phyloP scores from a whole-genome alignment of 345 rosid genomes.

The Eucalyptus grandis region DNA sequence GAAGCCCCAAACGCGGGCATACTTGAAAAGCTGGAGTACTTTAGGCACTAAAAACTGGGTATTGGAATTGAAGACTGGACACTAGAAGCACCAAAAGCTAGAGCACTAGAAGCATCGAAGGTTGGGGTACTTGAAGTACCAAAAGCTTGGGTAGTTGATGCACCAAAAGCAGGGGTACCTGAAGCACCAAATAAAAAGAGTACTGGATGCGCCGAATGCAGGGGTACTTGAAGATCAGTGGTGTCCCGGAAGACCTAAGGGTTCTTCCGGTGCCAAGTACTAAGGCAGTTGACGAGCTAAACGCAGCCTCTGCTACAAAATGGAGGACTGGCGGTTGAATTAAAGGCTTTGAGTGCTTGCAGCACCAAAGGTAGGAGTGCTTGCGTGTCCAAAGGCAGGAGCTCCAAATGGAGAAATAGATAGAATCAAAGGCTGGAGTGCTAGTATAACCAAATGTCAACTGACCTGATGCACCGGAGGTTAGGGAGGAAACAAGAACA shows the following conservation, averaged over 20 bases:
- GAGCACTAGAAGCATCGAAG: background rate
- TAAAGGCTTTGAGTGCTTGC: conserved; percentile 25
- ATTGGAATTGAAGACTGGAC: conserved; percentile 4
- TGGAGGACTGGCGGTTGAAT: conserved; percentile 20
- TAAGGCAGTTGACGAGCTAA: conserved; percentile 30
- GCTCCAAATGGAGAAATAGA: conserved; percentile 3
- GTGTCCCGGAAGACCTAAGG: conserved; percentile 31
- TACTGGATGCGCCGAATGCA: conserved; percentile 15
- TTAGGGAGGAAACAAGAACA: conserved; percentile 43
- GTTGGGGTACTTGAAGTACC: conserved; percentile 3
- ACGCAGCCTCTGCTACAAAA: conserved; percentile 35
- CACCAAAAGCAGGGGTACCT: conserved; percentile 42
- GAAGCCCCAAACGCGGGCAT: conserved; percentile 46
- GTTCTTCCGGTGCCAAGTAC: conserved; percentile 25
- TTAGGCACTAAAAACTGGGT: conserved; percentile 6
- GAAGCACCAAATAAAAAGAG: conserved; percentile 40
- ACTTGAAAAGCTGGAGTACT: conserved; percentile 35
- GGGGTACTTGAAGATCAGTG: conserved; percentile 26
- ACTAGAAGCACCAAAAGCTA: conserved; percentile 5
- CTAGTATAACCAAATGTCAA: background rate
- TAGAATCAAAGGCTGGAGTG: background rate
- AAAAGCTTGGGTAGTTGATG: conserved; percentile 6
- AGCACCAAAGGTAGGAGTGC: conserved; percentile 39
- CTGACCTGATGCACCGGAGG: conserved; percentile 48
- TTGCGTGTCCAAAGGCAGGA: conserved; percentile 38